These are phyloP conservation scores for Termitomyces sp. DNA, from an alignment of 768 basidiomycete species.

Conservation along the genomic window DNA sequence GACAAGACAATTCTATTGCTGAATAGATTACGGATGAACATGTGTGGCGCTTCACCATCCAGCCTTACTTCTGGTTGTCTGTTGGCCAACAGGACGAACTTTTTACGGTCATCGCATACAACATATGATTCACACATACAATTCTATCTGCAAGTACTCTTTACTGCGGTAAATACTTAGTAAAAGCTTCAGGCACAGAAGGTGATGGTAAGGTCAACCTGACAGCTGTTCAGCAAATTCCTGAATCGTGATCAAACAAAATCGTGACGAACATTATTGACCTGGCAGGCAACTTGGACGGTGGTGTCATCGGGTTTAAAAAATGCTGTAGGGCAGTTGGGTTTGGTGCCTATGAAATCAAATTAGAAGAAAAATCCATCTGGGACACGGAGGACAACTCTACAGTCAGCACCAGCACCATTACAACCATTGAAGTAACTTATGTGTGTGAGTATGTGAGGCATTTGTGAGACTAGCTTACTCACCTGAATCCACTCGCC, in stretches of 20 bases:
- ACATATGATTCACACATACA: not conserved
- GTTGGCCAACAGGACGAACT: too few relatives aligned
- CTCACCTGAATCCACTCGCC: conserved; percentile 36
- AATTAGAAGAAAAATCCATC: not conserved
- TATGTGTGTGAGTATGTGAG: not conserved
- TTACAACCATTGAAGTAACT: conserved; percentile 45
- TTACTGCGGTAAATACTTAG: not conserved
- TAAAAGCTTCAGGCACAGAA: conserved; percentile 12
- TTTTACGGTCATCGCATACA: too few relatives aligned
- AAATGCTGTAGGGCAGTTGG: conserved; percentile 36
- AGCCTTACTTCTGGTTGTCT: too few relatives aligned
- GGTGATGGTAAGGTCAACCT: conserved; percentile 18
- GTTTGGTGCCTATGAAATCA: conserved; percentile 26
- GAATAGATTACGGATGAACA: too few relatives aligned
- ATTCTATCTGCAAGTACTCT: not conserved
- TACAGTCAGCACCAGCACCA: conserved; percentile 41
- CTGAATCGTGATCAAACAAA: not conserved
- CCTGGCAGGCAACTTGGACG: conserved; percentile 21
- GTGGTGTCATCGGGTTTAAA: conserved; percentile 27
- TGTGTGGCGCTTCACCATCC: too few relatives aligned
- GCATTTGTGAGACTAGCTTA: not conserved
- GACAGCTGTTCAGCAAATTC: not conserved
- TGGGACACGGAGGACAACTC: conserved; percentile 8
- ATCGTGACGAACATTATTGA: conserved; percentile 5
- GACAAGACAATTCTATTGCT: too few relatives aligned